Conservation (phyloP, 2,329 filamentous ascomycete species). For the Aspergillus sojae region DNA sequence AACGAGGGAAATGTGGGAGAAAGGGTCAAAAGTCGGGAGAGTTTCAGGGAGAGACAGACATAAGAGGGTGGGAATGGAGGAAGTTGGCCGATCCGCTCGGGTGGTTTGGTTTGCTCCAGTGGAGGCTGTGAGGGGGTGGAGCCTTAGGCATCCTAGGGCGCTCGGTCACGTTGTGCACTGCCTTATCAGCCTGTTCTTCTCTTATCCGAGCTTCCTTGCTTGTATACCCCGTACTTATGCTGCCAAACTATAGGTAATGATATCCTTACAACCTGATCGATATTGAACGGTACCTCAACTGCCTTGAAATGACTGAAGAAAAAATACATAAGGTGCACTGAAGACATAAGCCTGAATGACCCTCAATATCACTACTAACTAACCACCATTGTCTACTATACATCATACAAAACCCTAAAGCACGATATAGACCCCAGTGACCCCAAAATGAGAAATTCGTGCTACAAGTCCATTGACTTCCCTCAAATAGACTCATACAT, state of each 20-base stretch:
- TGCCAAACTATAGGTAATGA: background rate
- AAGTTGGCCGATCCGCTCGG: background rate
- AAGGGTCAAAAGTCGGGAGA: background rate
- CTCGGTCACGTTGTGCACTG: slow-evolving; percentile 18
- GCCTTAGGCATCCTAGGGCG: background rate
- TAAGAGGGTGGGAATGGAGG: background rate
- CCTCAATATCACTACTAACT: too few species aligned
- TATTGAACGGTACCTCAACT: background rate
- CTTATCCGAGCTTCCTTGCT: background rate
- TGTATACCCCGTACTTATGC: background rate
- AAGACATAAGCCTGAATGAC: too few species aligned
- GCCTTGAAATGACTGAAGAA: background rate
- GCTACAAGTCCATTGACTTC: background rate
- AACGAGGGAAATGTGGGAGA: background rate
- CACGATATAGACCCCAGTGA: background rate
- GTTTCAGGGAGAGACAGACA: background rate
- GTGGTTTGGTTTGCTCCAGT: background rate
- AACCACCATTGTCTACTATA: too few species aligned
- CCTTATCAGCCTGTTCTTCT: background rate
- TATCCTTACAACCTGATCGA: background rate
- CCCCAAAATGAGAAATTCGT: background rate
- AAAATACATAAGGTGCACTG: too few species aligned
- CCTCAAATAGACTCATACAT: background rate
- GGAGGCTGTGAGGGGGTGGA: slow-evolving; percentile 6
- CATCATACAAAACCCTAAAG: background rate